Base-by-base conservation (phyloP, 208 protist species). In the Kentomonas sorsogonicus region DNA sequence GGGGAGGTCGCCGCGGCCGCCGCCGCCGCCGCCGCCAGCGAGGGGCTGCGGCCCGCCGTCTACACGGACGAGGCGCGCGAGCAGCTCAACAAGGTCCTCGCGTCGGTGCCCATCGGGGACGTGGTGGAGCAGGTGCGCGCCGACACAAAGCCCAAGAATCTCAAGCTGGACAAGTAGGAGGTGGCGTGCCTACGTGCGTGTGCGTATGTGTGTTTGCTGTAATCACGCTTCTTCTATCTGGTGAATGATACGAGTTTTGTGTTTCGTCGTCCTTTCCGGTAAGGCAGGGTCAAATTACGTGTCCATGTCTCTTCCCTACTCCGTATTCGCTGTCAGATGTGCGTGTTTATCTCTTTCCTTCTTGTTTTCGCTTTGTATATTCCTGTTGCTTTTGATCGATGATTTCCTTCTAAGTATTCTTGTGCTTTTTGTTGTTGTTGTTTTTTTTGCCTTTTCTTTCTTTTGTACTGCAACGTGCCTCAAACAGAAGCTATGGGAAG, bases 101-200 rank as follows among this genome's bases (percentile, higher is more conserved):
- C 78, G 18, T 45, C 46, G 23, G 69, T 69, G 31, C 46, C 26
- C 16, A 6, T 58, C 38, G 74, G 66, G 46, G 74, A 78, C 13
- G 30, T 87, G 2, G 72, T 91, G 25, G 79, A 87, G 53, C 83
- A 91, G 60, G 62, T 91, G 2, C 75, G 83, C 6, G 74, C 61
- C n/a, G 82, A 87, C 48, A 60, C 74, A 22, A 86, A 84, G 62
- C 62, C 66, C 0, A 22, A 52, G 18, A 48, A 60, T 13, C 30
- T 66, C 22, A 47, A 30, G 20, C 18, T 27, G 59, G 38, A 23
- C 39, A 33, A 30, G 30, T 20, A 15, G 50, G 2, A 34, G 18
- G 40, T 22, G 26, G 45, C 36, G 0, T 10, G 18, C 27, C 25
- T 18, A 30, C 16, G 30, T 50, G 54, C 20, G 25, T 60, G 54